These are phyloP conservation scores for Fonsecaea multimorphosa DNA, from an alignment of 2,329 filamentous ascomycete species.

Conservation along the genomic window DNA sequence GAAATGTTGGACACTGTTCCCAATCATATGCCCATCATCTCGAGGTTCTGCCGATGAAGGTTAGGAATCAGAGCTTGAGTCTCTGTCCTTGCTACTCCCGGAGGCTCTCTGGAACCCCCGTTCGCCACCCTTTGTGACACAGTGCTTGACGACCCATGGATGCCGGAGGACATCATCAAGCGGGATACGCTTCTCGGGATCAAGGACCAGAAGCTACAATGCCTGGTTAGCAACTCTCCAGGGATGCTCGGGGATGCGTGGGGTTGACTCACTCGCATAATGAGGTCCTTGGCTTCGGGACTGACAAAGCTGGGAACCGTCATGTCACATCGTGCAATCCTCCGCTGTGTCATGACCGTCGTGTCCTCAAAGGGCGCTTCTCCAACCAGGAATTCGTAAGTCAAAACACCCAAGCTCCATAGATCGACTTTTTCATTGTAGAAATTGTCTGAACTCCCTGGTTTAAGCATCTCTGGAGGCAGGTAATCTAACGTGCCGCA, in stretches of 20 bases:
- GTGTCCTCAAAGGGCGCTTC: constrained; percentile 98
- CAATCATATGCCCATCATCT: not conserved
- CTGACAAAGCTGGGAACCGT: constrained; percentile 89
- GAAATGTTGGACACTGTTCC: not conserved
- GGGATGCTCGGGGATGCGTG: not conserved
- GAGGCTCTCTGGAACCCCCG: constrained; percentile 31
- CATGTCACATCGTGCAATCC: constrained; percentile 91
- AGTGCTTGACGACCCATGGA: constrained; percentile 97
- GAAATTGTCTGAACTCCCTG: constrained; percentile 79
- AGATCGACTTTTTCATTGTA: constrained; percentile 96
- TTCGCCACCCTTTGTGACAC: constrained; percentile 47
- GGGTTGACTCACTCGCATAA: constrained; percentile 73
- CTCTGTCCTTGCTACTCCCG: constrained; percentile 20
- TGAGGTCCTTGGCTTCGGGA: constrained; percentile 86
- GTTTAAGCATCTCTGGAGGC: constrained; percentile 95
- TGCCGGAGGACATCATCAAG: constrained; percentile 87
- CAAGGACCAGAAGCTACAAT: constrained; percentile 78
- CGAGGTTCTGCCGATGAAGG: not conserved
- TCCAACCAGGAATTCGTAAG: constrained; percentile 94
- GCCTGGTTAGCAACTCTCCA: constrained; percentile 37
- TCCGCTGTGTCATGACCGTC: constrained; percentile 88
- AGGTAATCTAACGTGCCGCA: constrained; percentile 97
- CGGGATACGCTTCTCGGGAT: constrained; percentile 90
- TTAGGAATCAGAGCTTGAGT: constrained; percentile 17
- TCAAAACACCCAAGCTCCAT: constrained; percentile 93